A percentile compares a stretch with the other conserved stretches of the same genome.
Evolutionary conservation across 1,139 yeast species (phyloP).

Genomic region (Candida albicans): DNA sequence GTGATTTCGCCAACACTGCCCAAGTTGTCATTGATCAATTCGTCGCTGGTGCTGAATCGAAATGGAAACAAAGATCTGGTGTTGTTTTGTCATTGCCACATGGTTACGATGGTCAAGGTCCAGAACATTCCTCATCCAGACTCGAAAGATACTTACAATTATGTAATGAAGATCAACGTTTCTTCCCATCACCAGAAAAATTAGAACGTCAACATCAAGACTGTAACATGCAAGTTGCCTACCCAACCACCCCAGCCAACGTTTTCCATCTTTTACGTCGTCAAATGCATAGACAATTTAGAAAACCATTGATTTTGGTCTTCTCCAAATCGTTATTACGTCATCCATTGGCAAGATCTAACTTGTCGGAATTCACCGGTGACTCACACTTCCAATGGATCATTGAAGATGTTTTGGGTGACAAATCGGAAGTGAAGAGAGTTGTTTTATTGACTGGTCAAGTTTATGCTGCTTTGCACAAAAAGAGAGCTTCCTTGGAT

Average conservation of each 20-base stretch:
- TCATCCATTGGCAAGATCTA: slow-evolving; percentile 96
- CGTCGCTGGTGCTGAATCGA: slow-evolving; percentile 94
- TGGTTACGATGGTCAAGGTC: slow-evolving; percentile 99
- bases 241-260: slow-evolving; percentile 98
- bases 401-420: slow-evolving; percentile 82
- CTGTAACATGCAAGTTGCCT: slow-evolving; percentile 95
- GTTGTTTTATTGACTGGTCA: slow-evolving; percentile 87
- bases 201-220: slow-evolving; percentile 98
- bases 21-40: slow-evolving; percentile 98
- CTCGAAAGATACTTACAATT: slow-evolving; percentile 94
- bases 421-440: slow-evolving; percentile 85
- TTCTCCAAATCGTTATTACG: slow-evolving; percentile 94
- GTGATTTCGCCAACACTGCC: slow-evolving; percentile 99
- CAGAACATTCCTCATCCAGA: slow-evolving; percentile 98
- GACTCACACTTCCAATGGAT: slow-evolving; percentile 95
- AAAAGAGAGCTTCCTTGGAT: slow-evolving; percentile 76
- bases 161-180: slow-evolving; percentile 94
- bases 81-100: slow-evolving; percentile 94
- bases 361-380: slow-evolving; percentile 79
- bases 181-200: slow-evolving; percentile 86
- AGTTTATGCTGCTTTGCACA: slow-evolving; percentile 88
- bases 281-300: slow-evolving; percentile 99
- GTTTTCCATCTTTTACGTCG: slow-evolving; percentile 96
- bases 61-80: slow-evolving; percentile 99
- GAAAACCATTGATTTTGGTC: slow-evolving; percentile 88